Base-by-base conservation (phyloP, 495 filamentous ascomycete genomes). In the Darksidea phi region DNA sequence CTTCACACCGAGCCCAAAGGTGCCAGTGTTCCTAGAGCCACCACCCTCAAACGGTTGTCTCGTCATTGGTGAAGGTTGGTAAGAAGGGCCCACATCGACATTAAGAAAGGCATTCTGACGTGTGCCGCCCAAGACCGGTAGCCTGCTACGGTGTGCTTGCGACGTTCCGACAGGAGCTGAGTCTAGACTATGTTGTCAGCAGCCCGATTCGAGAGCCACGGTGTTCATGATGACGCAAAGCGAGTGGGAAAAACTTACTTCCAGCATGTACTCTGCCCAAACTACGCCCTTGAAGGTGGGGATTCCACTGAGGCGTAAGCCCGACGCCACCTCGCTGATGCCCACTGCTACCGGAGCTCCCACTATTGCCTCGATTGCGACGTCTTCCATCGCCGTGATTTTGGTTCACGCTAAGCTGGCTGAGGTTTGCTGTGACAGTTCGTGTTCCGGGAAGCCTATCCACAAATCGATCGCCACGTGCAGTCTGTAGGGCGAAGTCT, bases 401-500 rank as follows among this genome's bases (percentile, higher is more conserved):
- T 4, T 23, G 20, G 24, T 21, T 45, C 2, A 26, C 11, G 18
- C 51, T 34, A 45, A 26, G 8, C 20, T 63, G 59, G 64, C 24
- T 59, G 52, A 34, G 68, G 41, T 55, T 61, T 23, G 53, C 26
- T 28, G 52, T 54, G 11, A 51, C 58, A 2, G 36, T 59, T 11
- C 59, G 45, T 10, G 56, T 47, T 17, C 63, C 66, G 12, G 61
- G 61, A n/a, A 71, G 34, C 17, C 69, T 48, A 46, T 71, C 67
- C 3, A 67, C 54, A 55, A 67, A 68, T 7, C 48, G 56, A 45
- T 69, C 68, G 28, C 28, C 32, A 2, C 52, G 48, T 23, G 50
- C 67, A 20, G 45, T 63, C 47, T 80, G 79, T 26, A 86, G 70
- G 20, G 80, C 78, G 20, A 83, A 76, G 21, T 85, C 81, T 0